phyloP scores from a whole-genome alignment of 352 stramenopile genomes.

The Pythium diclinum region DNA sequence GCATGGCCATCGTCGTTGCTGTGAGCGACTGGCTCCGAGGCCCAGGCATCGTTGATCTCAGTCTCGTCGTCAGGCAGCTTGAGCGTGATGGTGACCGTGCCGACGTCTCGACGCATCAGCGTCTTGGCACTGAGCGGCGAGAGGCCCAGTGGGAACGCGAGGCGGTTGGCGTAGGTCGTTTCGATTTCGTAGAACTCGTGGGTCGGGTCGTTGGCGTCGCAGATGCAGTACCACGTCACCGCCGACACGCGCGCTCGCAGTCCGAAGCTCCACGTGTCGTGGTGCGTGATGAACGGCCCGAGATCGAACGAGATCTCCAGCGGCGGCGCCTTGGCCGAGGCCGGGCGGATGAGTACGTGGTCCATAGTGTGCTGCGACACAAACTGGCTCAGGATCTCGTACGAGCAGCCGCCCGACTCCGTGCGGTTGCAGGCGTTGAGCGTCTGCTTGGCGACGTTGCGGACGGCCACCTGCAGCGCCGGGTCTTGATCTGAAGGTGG shows the following conservation, averaged over 20 bases:
- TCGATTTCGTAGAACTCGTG: constrained; percentile 50
- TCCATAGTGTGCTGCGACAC: constrained; percentile 51
- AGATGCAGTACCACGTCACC: constrained; percentile 70
- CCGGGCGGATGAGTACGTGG: constrained; percentile 60
- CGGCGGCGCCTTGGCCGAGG: constrained; percentile 54
- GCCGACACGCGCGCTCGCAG: constrained; percentile 50
- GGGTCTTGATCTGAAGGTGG: constrained; percentile 16
- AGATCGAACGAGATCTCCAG: constrained; percentile 58
- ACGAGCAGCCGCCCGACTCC: constrained; percentile 68
- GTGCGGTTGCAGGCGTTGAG: constrained; percentile 78
- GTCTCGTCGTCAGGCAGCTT: constrained; percentile 12
- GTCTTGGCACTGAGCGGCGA: constrained; percentile 50
- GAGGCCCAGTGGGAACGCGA: constrained; percentile 56
- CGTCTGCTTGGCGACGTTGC: constrained; percentile 34
- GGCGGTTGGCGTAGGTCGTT: constrained; percentile 56
- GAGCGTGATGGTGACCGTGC: constrained; percentile 39
- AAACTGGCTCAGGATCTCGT: constrained; percentile 63
- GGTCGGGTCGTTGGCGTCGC: constrained; percentile 62
- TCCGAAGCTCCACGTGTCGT: constrained; percentile 50
- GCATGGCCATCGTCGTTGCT: background rate
- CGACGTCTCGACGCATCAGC: constrained; percentile 49
- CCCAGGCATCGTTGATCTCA: background rate
- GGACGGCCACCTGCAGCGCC: background rate
- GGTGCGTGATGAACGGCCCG: constrained; percentile 35
- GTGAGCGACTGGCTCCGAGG: background rate